Evolutionary conservation across 129 eudicot species (phyloP).

Genomic region (Solidago caesia): DNA sequence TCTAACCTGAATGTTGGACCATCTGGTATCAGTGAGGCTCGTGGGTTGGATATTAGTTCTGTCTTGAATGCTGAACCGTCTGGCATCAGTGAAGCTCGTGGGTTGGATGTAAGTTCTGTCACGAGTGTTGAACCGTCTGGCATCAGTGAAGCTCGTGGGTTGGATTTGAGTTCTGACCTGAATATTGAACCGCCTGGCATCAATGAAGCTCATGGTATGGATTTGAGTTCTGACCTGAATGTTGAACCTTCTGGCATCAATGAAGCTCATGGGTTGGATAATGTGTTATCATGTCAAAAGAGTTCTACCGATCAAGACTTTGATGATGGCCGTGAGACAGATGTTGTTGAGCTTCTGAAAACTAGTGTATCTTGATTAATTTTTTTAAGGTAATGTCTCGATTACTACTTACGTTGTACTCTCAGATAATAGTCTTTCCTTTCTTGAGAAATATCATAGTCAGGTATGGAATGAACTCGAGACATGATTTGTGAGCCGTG

Average conservation of each 20-base stretch:
- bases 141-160: constrained; percentile 34
- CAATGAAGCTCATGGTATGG: constrained; percentile 38
- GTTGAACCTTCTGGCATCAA: constrained; percentile 43
- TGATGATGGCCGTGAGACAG: constrained; percentile 50
- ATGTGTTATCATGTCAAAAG: constrained; percentile 43
- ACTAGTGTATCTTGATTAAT: constrained; percentile 34
- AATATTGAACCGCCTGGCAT: constrained; percentile 50
- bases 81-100: constrained; percentile 35
- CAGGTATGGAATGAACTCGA: not conserved
- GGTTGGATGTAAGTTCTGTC: constrained; percentile 36
- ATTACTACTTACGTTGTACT: not conserved
- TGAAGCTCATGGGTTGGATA: constrained; percentile 26
- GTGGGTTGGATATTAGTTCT: constrained; percentile 54
- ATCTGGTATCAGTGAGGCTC: not conserved
- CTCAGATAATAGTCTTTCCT: not conserved
- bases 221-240: constrained; percentile 44
- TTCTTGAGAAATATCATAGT: not conserved
- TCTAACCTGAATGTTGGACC: not conserved
- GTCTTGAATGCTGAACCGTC: constrained; percentile 55
- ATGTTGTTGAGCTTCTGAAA: constrained; percentile 36
- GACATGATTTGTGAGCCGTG: not conserved
- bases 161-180: constrained; percentile 40
- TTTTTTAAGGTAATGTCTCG: constrained; percentile 28
- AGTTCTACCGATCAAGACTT: constrained; percentile 53
- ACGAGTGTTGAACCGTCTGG: constrained; percentile 50